A percentile compares a stretch with the other conserved stretches of the same genome.
phyloP scores from a whole-genome alignment of 1,139 yeast genomes.

The Saccharomyces hybrid region DNA sequence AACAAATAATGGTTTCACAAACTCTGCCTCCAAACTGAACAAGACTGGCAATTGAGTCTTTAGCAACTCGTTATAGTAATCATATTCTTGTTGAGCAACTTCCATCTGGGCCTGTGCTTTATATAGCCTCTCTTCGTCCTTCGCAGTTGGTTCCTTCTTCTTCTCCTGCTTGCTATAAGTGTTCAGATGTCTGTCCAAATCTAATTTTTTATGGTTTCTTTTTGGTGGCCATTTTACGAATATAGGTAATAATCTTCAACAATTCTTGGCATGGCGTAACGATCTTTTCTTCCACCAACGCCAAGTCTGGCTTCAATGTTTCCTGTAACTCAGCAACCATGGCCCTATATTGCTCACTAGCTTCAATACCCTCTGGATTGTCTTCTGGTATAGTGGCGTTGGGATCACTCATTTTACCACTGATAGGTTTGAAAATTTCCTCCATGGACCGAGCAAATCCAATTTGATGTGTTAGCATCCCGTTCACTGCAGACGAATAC shows the following conservation, averaged over 20 bases:
- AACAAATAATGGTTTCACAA: slow-evolving; percentile 87
- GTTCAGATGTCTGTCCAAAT: slow-evolving; percentile 77
- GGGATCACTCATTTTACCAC: slow-evolving; percentile 88
- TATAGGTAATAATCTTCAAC: slow-evolving; percentile 67
- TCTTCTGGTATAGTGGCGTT: slow-evolving; percentile 80
- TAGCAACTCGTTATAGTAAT: slow-evolving; percentile 89
- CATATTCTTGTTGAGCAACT: slow-evolving; percentile 90
- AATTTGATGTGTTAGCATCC: slow-evolving; percentile 86
- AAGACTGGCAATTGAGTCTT: slow-evolving; percentile 81
- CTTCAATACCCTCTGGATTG: slow-evolving; percentile 91
- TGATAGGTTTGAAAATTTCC: slow-evolving; percentile 91
- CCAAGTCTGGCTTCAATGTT: slow-evolving; percentile 84
- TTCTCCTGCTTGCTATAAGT: slow-evolving; percentile 63
- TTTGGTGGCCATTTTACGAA: slow-evolving; percentile 89
- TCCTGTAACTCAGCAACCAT: slow-evolving; percentile 81
- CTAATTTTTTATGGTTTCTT: slow-evolving; percentile 92
- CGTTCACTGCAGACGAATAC: slow-evolving; percentile 84
- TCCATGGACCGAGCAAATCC: slow-evolving; percentile 91
- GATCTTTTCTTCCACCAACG: slow-evolving; percentile 80
- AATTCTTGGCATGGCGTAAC: slow-evolving; percentile 90
- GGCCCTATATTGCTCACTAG: slow-evolving; percentile 84
- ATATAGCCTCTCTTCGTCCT: slow-evolving; percentile 87
- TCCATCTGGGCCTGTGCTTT: slow-evolving; percentile 82
- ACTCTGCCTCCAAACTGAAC: slow-evolving; percentile 82
- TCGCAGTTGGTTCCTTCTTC: slow-evolving; percentile 68